phyloP scores from a whole-genome alignment of 805 yeast species.

The Priceomyces carsonii region DNA sequence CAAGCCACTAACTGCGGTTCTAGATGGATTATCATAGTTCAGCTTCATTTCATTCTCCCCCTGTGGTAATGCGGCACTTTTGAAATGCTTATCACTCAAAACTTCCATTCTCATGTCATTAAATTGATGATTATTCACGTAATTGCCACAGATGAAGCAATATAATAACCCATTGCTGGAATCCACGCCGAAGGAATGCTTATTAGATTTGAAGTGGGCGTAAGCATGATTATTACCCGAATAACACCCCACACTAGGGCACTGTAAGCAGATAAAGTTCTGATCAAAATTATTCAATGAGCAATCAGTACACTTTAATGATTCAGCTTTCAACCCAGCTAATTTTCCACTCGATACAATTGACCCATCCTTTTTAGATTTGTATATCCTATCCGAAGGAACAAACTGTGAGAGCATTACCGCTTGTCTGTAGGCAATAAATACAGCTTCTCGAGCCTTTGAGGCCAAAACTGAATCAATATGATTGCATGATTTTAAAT shows the following conservation, averaged over 20 bases:
- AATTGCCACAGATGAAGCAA: conserved; percentile 79
- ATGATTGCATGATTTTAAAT: conserved; percentile 50
- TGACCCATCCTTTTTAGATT: conserved; percentile 37
- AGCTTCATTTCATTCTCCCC: conserved; percentile 2
- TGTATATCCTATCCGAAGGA: conserved; percentile 26
- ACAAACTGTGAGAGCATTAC: conserved; percentile 45
- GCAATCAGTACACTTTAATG: conserved; percentile 56
- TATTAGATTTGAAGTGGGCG: conserved; percentile 31
- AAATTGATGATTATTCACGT: conserved; percentile 60
- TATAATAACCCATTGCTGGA: conserved; percentile 65
- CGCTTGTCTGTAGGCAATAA: conserved; percentile 53
- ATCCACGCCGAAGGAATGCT: conserved; percentile 54
- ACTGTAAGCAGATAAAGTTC: conserved; percentile 69
- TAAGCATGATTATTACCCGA: conserved; percentile 35
- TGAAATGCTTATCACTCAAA: conserved; percentile 20
- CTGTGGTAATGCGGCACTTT: conserved; percentile 10
- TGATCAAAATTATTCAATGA: conserved; percentile 37
- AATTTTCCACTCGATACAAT: conserved; percentile 38
- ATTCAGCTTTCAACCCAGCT: conserved; percentile 40
- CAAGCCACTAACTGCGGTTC: conserved; percentile 70
- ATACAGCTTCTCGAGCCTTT: conserved; percentile 49
- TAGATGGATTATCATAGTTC: conserved; percentile 39
- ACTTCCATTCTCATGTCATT: conserved; percentile 49
- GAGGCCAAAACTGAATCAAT: conserved; percentile 48
- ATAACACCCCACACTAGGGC: conserved; percentile 76